These are phyloP conservation scores for Clonostachys sp. DNA, from an alignment of 2,329 filamentous ascomycete genomes.

Conservation along the genomic window DNA sequence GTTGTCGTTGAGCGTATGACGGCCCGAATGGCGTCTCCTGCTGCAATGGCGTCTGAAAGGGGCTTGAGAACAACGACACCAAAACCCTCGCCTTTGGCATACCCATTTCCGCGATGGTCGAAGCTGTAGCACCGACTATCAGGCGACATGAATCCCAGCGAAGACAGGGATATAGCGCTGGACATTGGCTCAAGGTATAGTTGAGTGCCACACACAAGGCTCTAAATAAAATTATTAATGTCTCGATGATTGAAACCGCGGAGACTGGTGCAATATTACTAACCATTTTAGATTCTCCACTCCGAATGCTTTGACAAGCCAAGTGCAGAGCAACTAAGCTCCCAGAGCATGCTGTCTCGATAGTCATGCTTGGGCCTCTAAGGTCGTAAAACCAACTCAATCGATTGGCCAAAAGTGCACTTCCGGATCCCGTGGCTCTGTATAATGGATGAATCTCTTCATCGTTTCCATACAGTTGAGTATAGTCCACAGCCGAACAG, in stretches of 20 bases:
- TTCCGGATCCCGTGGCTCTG: slow-evolving; percentile 1
- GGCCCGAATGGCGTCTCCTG: slow-evolving; percentile 49
- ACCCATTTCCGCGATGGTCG: slow-evolving; percentile 45
- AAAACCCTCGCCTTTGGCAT: slow-evolving; percentile 55
- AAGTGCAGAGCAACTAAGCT: slow-evolving; percentile 40
- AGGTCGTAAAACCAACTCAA: slow-evolving; percentile 50
- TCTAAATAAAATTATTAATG: too few species aligned
- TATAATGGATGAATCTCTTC: slow-evolving; percentile 35
- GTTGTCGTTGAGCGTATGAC: slow-evolving; percentile 41
- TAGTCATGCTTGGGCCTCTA: slow-evolving; percentile 42
- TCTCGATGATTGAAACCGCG: too few species aligned
- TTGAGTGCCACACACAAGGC: neutral
- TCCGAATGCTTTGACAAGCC: slow-evolving; percentile 38
- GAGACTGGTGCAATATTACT: neutral
- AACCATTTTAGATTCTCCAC: slow-evolving; percentile 24
- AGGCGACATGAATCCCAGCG: slow-evolving; percentile 18
- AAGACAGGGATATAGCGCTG: neutral
- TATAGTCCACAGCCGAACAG: slow-evolving; percentile 41
- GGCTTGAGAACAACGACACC: slow-evolving; percentile 52
- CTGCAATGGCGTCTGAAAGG: slow-evolving; percentile 46
- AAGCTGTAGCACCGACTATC: slow-evolving; percentile 13
- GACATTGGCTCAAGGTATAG: slow-evolving; percentile 27
- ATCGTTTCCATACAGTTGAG: slow-evolving; percentile 37
- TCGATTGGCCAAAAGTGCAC: slow-evolving; percentile 44
- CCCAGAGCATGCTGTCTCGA: slow-evolving; percentile 45